phyloP scores from a whole-genome alignment of 352 stramenopile species.

The Peronospora destructor region DNA sequence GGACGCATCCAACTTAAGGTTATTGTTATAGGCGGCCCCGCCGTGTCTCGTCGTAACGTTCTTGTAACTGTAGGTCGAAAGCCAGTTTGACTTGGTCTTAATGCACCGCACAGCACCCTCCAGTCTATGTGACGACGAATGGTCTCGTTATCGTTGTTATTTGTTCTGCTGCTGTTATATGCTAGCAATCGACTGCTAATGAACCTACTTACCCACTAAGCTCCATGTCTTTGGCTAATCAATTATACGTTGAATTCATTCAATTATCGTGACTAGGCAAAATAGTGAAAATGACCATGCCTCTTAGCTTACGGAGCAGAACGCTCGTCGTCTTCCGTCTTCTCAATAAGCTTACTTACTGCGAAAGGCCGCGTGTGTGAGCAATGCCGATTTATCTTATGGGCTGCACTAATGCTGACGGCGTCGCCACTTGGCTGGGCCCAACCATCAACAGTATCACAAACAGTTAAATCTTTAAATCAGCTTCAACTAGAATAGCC shows the following conservation, averaged over 20 bases:
- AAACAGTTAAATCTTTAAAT: conserved; percentile 2
- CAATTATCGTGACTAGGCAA: background rate
- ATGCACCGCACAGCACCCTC: no score
- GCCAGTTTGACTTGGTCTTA: no score
- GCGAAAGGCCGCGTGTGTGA: background rate
- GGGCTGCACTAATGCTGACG: conserved; percentile 48
- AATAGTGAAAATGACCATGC: background rate
- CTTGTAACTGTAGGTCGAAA: no score
- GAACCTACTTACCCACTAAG: no score
- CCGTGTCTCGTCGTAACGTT: no score
- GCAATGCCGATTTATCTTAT: conserved; percentile 49
- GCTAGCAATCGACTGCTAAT: no score
- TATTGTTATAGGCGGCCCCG: no score
- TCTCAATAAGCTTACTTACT: background rate
- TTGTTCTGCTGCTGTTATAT: no score
- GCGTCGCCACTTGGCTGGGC: conserved; percentile 31
- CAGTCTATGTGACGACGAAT: no score
- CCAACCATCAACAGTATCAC: conserved; percentile 7
- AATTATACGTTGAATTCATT: background rate
- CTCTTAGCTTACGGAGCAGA: background rate
- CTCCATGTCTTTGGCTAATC: background rate
- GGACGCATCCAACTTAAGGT: no score
- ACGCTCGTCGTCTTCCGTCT: conserved; percentile 1
- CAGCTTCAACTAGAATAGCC: conserved; percentile 11
- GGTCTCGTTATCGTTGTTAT: no score